Base-by-base conservation (phyloP, 495 filamentous ascomycete genomes). In the Parmelia sp. region DNA sequence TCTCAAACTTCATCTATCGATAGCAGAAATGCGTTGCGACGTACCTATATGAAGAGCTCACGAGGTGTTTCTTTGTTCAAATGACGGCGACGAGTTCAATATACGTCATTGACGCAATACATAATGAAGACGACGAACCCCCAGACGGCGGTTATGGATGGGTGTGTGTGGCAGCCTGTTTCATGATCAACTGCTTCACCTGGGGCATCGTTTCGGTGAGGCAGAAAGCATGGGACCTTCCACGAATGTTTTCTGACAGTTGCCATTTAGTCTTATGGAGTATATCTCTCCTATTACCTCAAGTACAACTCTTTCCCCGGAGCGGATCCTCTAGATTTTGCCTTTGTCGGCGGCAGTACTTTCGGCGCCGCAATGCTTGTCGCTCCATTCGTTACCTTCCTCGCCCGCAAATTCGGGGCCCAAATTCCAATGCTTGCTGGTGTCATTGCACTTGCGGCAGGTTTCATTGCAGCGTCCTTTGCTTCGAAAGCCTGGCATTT, bases 61-160 rank as follows among this genome's bases (percentile, higher is more conserved):
- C n/a, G n/a, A n/a, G n/a, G n/a, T n/a, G n/a, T n/a, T n/a, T n/a
- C n/a, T n/a, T n/a, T n/a, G n/a, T n/a, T n/a, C n/a, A n/a, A n/a
- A n/a, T n/a, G n/a, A n/a, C n/a, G n/a, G n/a, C n/a, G n/a, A n/a
- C n/a, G n/a, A n/a, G n/a, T n/a, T n/a, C n/a, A n/a, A n/a, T n/a
- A n/a, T n/a, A n/a, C n/a, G n/a, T n/a, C n/a, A n/a, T n/a, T n/a
- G n/a, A n/a, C n/a, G n/a, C n/a, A n/a, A n/a, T n/a, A n/a, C n/a
- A n/a, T n/a, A n/a, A n/a, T n/a, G n/a, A n/a, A n/a, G n/a, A n/a
- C n/a, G n/a, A n/a, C n/a, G n/a, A n/a, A n/a, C 61, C 72, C 10
- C 81, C 78, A 36, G 81, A 83, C 64, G 80, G 82, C 39, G 80
- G 82, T 0, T 84, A 84, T 69, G 80, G 82, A 51, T 84, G 81